Base-by-base conservation (phyloP, 805 yeast genomes). In the Ogataea nakhonphanomensis region DNA sequence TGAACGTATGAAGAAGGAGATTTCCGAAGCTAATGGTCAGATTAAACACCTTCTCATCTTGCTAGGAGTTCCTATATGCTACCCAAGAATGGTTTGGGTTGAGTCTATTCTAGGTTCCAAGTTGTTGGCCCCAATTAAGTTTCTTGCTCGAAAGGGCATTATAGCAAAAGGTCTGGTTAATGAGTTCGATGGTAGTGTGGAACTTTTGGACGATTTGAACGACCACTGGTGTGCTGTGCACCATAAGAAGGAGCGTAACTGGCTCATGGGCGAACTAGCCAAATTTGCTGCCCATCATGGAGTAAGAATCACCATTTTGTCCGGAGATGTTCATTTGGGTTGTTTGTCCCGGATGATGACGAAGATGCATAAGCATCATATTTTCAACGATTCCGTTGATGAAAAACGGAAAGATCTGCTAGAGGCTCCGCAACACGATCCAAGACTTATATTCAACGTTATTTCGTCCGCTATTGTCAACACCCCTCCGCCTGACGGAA, bases 201-300 rank as follows among this genome's bases (percentile, higher is more conserved):
- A 91, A 64, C 77, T 91, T 11, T 71, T 93, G 50, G 98, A 93
- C 58, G 98, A 91, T 60, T 70, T 93, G 62, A 82, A 89, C 57
- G 99, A 91, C 59, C 98, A 91, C 65, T 91, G 99, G 99, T 89
- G 97, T 61, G 82, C 96, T 3, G 73, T 73, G 44, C 76, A 81
- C 59, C 99, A 91, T 65, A 93, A 91, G 60, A 62, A 64, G 35
- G 99, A 91, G 64, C 75, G 99, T 45, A 91, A 91, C 61, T 57
- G 59, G 49, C 69, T 91, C 28, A 65, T 90, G 46, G 71, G 69
- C 28, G 67, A 68, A 45, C 66, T 91, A 33, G 78, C 81, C 46
- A 74, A 74, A 31, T 78, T 89, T 53, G 88, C 91, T 3, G 73
- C 84, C 24, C 52, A 64, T 23, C 59, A 73, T 48, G 81, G 81